Percentiles rank a stretch among this genome's conserved stretches.
phyloP scores from a whole-genome alignment of 2,329 filamentous ascomycete genomes.

The Stemphylium vesicarium region DNA sequence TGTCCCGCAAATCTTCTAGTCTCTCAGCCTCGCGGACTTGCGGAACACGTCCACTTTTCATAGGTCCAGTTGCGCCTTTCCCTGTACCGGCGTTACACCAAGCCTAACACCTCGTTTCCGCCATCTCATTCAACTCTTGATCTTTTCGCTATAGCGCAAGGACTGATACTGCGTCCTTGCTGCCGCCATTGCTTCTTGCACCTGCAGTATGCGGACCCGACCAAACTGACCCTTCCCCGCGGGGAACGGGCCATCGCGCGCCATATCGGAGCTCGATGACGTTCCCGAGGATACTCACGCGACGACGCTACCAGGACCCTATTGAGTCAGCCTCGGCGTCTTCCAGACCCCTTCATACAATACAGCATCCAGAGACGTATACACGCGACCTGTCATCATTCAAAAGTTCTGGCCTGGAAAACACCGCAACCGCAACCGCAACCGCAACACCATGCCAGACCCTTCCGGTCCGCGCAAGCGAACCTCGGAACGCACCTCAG shows the following conservation, averaged over 20 bases:
- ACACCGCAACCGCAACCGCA: neutral
- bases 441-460: neutral
- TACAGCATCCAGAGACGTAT: neutral
- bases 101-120: too few species aligned
- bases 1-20: too few species aligned
- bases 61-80: neutral
- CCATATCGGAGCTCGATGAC: slow-evolving; percentile 6
- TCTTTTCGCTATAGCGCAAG: too few species aligned
- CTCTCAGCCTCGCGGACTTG: neutral
- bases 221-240: neutral
- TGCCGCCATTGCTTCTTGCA: neutral
- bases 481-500: slow-evolving; percentile 7
- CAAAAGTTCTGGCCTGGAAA: too few species aligned
- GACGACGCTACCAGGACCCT: neutral
- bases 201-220: neutral
- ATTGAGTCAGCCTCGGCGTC: too few species aligned
- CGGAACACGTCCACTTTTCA: neutral
- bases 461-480: slow-evolving; percentile 20
- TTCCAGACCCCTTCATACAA: too few species aligned
- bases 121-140: too few species aligned
- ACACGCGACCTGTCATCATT: neutral
- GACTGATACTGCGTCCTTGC: too few species aligned
- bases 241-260: slow-evolving; percentile 4
- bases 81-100: neutral
- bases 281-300: neutral